Evolutionary conservation across 208 protist genomes (phyloP), one percentile per base, ranked within the genome.

Genomic region (Strigomonas culicis): DNA sequence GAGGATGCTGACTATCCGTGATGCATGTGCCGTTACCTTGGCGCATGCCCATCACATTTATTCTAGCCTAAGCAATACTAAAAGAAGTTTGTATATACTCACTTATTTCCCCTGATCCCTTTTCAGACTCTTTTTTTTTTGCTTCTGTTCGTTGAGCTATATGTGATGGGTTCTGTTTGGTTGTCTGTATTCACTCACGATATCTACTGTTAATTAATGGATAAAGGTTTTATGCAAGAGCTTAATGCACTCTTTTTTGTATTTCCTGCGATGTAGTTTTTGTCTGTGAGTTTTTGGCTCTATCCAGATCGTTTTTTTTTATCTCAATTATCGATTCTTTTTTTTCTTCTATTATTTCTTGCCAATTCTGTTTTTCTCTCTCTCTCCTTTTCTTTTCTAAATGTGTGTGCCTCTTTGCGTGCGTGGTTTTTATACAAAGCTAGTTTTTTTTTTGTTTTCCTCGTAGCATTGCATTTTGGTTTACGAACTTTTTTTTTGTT

Each of bases 1-100:
- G 72, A 84, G 30, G 77, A 75, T 34, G 62, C 53, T 0, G 59
- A 66, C 62, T 66, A 70, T 70, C 57, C 19, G 21, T 64, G 50
- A 36, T 22, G 58, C 22, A 55, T 55, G n/a, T 55, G 27, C 7
- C 11, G 17, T 19, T 55, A 8, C 17, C 17, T n/a, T n/a, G n/a
- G n/a, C n/a, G n/a, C n/a, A n/a, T n/a, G n/a, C n/a, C n/a, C n/a
- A n/a, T n/a, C n/a, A n/a, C n/a, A n/a, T n/a, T n/a, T n/a, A n/a
- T n/a, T n/a, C n/a, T n/a, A n/a, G n/a, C n/a, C n/a, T n/a, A n/a
- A n/a, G n/a, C n/a, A n/a, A n/a, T n/a, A n/a, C n/a, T n/a, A n/a
- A n/a, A n/a, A n/a, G n/a, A n/a, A n/a, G n/a, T n/a, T n/a, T n/a
- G n/a, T n/a, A n/a, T n/a, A n/a, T n/a, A n/a, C n/a, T n/a, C n/a